phyloP scores from a whole-genome alignment of 768 basidiomycete genomes.

The Postia placenta region DNA sequence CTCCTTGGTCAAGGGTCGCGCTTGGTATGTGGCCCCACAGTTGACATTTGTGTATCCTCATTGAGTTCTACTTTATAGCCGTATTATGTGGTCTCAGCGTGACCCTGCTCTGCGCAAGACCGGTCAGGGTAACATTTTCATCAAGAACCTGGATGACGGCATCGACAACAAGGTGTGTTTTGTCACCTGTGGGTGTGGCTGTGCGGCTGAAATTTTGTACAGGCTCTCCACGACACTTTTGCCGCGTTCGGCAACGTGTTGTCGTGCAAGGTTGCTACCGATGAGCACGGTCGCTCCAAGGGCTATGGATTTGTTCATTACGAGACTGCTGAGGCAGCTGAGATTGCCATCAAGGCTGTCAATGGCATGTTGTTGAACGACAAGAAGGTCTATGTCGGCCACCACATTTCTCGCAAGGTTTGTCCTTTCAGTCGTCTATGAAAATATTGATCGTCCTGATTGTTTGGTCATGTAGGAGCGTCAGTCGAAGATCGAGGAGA shows the following conservation, averaged over 20 bases:
- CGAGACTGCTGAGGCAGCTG: slow-evolving; percentile 94
- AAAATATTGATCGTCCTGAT: neutral
- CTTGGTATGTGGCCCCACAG: slow-evolving; percentile 56
- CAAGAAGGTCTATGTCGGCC: slow-evolving; percentile 98
- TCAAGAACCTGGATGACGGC: slow-evolving; percentile 95
- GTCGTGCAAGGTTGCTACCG: slow-evolving; percentile 98
- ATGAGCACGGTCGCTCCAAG: slow-evolving; percentile 91
- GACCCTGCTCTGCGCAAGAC: slow-evolving; percentile 99
- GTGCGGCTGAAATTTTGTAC: slow-evolving; percentile 2
- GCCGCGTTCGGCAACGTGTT: slow-evolving; percentile 98
- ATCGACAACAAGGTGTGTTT: slow-evolving; percentile 90
- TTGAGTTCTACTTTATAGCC: slow-evolving; percentile 43
- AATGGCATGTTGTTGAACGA: slow-evolving; percentile 99
- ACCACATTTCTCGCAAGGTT: slow-evolving; percentile 93
- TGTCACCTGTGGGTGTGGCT: neutral
- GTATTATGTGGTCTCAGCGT: slow-evolving; percentile 99
- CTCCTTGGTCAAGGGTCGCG: slow-evolving; percentile 95
- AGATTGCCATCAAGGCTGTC: slow-evolving; percentile 94
- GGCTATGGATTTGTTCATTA: slow-evolving; percentile 99
- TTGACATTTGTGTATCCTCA: neutral
- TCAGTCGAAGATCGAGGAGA: slow-evolving; percentile 97
- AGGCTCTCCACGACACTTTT: slow-evolving; percentile 99
- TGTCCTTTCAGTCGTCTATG: neutral
- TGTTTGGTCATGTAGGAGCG: slow-evolving; percentile 75
- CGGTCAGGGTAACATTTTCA: slow-evolving; percentile 99